Base-by-base conservation (phyloP, 2,329 filamentous ascomycete species). In the Beauveria scarabaeidicola region DNA sequence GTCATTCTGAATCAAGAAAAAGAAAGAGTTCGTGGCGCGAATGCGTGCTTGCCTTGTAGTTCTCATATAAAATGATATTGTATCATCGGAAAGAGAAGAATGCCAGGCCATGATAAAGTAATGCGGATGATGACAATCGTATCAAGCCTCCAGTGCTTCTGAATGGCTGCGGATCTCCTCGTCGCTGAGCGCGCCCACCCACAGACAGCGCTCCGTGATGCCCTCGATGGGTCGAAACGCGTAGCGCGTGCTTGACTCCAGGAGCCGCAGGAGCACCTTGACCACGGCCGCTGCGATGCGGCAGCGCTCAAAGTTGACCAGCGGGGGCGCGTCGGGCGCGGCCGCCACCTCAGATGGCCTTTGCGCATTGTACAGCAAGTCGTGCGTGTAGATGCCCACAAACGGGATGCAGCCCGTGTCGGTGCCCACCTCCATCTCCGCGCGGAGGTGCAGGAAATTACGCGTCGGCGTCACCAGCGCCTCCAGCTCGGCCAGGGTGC, bases 221-320 rank as follows among this genome's bases (percentile, higher is more conserved):
- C 89, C 88, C 63, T 90, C 87, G 41, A 92, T 84, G 1, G 89
- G 85, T 65, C 85, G 81, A 69, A 93, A 91, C 7, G 77, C 75
- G 70, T 93, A 94, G 59, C 84, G 81, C 23, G 86, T 84, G 69
- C 89, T 92, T 1, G 88, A 87, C 72, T 94, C 90, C 10, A 94
- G 77, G n/a, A 94, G 77, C 23, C 90, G 80, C 44, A 93, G 75
- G 43, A 94, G 75, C 52, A 88, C 90, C 77, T 94, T 94, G 64
- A 93, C 86, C 43, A 92, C 87, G 1, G 82, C 80, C 3, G 90
- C 90, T 27, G 87, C 86, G 36, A 84, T 87, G 62, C 90, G 87
- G 66, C 88, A 91, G 61, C 88, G 82, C 75, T 93, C 89, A 74
- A 94, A 94, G 71, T 94, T 94, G 66, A 94, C 82, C 48, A 94